Evolutionary conservation across 2,329 filamentous ascomycete genomes (phyloP), one percentile per base, ranked within the genome.

Genomic region (Colletotrichum godetiae): DNA sequence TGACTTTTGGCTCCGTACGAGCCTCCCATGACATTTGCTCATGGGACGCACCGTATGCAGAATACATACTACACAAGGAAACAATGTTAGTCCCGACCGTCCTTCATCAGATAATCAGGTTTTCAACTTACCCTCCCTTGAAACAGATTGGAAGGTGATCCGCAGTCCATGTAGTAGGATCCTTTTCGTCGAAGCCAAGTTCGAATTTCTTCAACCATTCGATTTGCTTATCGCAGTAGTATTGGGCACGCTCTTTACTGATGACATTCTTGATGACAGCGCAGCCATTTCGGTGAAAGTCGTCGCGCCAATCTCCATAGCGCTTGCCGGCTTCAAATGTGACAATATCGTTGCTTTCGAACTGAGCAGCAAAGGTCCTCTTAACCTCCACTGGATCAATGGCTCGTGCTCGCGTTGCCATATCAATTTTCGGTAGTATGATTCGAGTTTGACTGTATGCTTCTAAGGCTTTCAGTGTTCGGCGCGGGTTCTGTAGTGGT

Each of bases 21-120:
- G 84, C 83, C 52, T 86, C 84, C 85, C 85, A 87, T 1, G 81
- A 80, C 75, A 83, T 81, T 73, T 84, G 82, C 77, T 86, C 85
- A 63, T 86, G 84, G 1, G 81, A 75, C 1, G 80, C 78, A 10
- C 77, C 78, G 64, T 86, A 86, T 19, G 74, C 75, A 33, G 80
- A 80, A 76, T 85, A 86, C 80, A 85, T 86, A 66, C 84, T 72
- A 19, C 22, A 31, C 22, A 13, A 11, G 8, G 4, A 37, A 37
- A 12, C 5, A 12, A 1, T 1, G 7, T 52, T 10, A 57, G 29
- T 27, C 3, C 2, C 22, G 0, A 8, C 5, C 27, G n/a, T 27
- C 53, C 53, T 27, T 29, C 19, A 29, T 24, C 11, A 4, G 0
- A 6, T 5, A 5, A 6, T 10, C 2, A 13, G 13, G 35, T 12